These are phyloP conservation scores for Claviceps citrina DNA, from an alignment of 2,329 filamentous ascomycete genomes.

Conservation along the genomic window DNA sequence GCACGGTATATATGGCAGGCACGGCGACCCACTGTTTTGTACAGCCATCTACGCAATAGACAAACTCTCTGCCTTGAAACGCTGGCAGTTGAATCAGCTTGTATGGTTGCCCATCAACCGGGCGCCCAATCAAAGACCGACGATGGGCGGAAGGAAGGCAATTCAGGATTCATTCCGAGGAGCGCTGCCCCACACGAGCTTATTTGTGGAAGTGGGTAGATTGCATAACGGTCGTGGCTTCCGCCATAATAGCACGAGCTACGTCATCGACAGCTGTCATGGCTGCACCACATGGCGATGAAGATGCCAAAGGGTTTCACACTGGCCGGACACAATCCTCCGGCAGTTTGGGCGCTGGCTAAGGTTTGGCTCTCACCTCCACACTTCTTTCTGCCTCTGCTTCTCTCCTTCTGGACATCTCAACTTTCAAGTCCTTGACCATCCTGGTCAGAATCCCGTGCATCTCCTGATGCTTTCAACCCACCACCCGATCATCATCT, in stretches of 20 bases:
- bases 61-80: no score
- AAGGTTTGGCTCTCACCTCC: no score
- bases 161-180: no score
- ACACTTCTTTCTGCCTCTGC: no score
- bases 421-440: neutral
- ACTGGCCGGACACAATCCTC: neutral
- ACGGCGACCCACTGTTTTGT: constrained; percentile 16
- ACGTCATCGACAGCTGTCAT: constrained; percentile 3
- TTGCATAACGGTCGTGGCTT: constrained; percentile 1
- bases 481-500: no score
- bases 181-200: constrained; percentile 2
- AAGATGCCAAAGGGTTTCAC: neutral
- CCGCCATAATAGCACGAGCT: neutral
- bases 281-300: neutral
- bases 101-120: no score
- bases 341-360: neutral
- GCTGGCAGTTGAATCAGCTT: no score
- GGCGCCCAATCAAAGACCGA: no score
- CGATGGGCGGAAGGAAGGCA: no score
- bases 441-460: no score
- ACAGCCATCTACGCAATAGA: constrained; percentile 5
- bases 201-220: neutral
- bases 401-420: neutral
- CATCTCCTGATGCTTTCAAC: no score
- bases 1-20: no score